Base-by-base conservation (phyloP, 202 grass and related monocot genomes). In the Bolboschoenoplectus hybrid region DNA sequence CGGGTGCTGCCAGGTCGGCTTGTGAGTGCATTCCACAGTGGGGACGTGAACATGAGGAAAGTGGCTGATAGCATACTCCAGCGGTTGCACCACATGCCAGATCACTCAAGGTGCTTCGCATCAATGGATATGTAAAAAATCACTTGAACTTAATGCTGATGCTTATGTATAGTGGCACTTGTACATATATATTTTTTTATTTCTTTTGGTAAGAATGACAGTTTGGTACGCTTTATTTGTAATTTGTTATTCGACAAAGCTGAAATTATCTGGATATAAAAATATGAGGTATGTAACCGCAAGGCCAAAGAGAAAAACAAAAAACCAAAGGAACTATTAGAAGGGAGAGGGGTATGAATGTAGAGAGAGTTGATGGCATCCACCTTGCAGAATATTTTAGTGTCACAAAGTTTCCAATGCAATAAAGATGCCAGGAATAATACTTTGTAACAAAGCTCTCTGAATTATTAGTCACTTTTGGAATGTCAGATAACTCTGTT, bases 1-100 rank as follows among this genome's bases (percentile, higher is more conserved):
- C 88, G 92, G 5, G 83, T 84, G 58, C 89, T 99, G 85, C 92
- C 97, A 32, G 82, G 83, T 64, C 81, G 87, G 81, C 80, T 99
- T 57, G 88, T 99, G 13, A 70, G 72, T n/a, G 89, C 97, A 9
- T 99, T 97, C 88, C 97, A 94, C 79, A 97, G 82, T 85, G 93
- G 93, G 3, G 92, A 94, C 67, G 77, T 67, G 4, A 78, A 84
- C 51, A 91, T 88, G 12, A 97, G 92, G 85, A 89, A 97, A 82
- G 81, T 82, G 7, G 92, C 97, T 39, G 92, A 97, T 89, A 93
- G 86, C 85, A 88, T 99, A 56, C 93, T 99, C 17, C 85, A 90
- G 70, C 86, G 86, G 84, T 84, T 97, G 53, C 72, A 94, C 82
- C 87, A 85, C 61, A 93, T 91, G 63, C 88, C 94, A 0, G 85